Conservation (phyloP, 306 rosid genomes). For the Arachis stenosperma region DNA sequence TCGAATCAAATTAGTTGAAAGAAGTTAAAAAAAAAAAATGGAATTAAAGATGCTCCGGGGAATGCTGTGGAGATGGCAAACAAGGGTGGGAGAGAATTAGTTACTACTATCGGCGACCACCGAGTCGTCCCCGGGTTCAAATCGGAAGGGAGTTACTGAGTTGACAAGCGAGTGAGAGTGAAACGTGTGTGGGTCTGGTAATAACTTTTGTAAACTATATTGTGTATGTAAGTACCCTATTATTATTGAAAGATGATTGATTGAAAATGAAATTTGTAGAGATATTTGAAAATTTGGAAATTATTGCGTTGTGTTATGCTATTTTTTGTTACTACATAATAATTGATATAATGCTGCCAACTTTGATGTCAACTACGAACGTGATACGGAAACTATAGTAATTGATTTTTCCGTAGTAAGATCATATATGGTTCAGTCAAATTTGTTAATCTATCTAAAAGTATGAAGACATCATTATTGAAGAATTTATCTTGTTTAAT, state of each 20-base stretch:
- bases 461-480: too few species aligned
- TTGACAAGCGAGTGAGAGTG: conserved; percentile 23
- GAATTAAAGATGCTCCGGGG: conserved; percentile 44
- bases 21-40: too few species aligned
- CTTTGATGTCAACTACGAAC: not conserved
- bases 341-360: not conserved
- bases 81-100: conserved; percentile 43
- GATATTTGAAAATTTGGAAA: conserved; percentile 33
- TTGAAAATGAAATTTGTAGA: conserved; percentile 47
- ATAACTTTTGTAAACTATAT: conserved; percentile 39
- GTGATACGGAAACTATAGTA: not conserved
- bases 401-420: not conserved
- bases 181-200: not conserved
- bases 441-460: too few species aligned
- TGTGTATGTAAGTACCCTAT: conserved; percentile 36
- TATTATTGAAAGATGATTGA: conserved; percentile 8
- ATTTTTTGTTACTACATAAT: not conserved
- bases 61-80: conserved; percentile 76
- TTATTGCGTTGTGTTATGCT: conserved; percentile 26
- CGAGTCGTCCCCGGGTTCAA: conserved; percentile 87
- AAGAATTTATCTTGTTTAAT: not conserved
- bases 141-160: conserved; percentile 49
- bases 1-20: too few species aligned
- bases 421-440: too few species aligned
- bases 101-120: conserved; percentile 27